Evolutionary conservation across 2,329 filamentous ascomycete genomes (phyloP).

Genomic region (Paracoccidioides brasiliensis): DNA sequence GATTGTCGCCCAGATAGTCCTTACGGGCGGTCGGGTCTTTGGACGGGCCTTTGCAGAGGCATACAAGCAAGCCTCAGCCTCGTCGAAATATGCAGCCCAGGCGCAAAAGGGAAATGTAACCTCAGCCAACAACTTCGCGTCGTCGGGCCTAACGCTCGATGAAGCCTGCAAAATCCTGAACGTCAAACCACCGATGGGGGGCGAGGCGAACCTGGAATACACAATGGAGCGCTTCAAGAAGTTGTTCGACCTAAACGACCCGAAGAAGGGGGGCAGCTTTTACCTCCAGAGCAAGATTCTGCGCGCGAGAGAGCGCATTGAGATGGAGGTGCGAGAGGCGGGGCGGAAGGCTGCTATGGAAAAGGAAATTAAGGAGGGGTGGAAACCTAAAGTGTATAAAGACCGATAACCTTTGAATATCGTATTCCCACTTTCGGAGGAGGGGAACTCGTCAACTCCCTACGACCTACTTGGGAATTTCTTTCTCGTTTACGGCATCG

Average conservation of each 20-base stretch:
- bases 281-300: conserved; percentile 97
- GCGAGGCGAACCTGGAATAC: conserved; percentile 63
- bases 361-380: conserved; percentile 69
- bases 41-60: conserved; percentile 87
- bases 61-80: conserved; percentile 86
- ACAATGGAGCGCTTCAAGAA: conserved; percentile 84
- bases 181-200: conserved; percentile 72
- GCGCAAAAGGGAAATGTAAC: conserved; percentile 40
- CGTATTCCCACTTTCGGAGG: not conserved
- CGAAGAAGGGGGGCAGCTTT: conserved; percentile 90
- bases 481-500: not conserved
- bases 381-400: conserved; percentile 92
- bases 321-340: conserved; percentile 65
- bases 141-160: conserved; percentile 74
- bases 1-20: conserved; percentile 82
- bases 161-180: conserved; percentile 97
- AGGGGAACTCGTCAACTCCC: not conserved
- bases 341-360: conserved; percentile 60
- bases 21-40: conserved; percentile 82
- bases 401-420: conserved; percentile 43
- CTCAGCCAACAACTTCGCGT: conserved; percentile 41
- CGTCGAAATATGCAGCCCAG: conserved; percentile 64
- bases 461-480: not conserved
- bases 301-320: conserved; percentile 79
- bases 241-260: conserved; percentile 87